Evolutionary conservation across 176 grass and related monocot species (phyloP).

Genomic region (Carex littledalei): DNA sequence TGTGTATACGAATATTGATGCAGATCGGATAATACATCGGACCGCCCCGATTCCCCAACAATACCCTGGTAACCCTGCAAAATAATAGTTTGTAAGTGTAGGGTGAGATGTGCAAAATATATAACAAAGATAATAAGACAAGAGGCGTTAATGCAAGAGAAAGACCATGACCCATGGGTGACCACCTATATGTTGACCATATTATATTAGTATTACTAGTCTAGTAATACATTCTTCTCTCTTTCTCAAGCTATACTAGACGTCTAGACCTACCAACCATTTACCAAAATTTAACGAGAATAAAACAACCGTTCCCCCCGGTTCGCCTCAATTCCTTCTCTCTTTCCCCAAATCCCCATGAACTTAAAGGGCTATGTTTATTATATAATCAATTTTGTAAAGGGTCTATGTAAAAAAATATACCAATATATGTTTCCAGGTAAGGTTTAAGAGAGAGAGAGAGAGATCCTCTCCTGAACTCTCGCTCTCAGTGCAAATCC

Average conservation of each 20-base stretch:
- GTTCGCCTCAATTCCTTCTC: constrained; percentile 1
- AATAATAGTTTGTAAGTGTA: neutral
- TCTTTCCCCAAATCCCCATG: constrained; percentile 10
- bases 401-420: neutral
- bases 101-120: neutral
- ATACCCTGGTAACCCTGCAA: neutral
- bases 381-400: neutral
- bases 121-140: neutral
- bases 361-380: neutral
- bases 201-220: neutral
- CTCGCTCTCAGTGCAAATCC: neutral
- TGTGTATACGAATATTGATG: too few relatives aligned
- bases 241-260: neutral
- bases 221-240: neutral
- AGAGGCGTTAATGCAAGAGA: constrained; percentile 3
- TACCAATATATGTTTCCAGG: neutral
- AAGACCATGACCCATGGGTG: neutral
- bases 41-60: too few relatives aligned
- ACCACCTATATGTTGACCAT: neutral
- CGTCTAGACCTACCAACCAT: constrained; percentile 1
- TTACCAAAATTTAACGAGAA: neutral
- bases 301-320: constrained; percentile 8
- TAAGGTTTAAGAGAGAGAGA: neutral
- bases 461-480: neutral
- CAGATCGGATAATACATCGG: too few relatives aligned